Base-by-base conservation (phyloP, 2,329 filamentous ascomycete genomes). In the Zalaria sp. region DNA sequence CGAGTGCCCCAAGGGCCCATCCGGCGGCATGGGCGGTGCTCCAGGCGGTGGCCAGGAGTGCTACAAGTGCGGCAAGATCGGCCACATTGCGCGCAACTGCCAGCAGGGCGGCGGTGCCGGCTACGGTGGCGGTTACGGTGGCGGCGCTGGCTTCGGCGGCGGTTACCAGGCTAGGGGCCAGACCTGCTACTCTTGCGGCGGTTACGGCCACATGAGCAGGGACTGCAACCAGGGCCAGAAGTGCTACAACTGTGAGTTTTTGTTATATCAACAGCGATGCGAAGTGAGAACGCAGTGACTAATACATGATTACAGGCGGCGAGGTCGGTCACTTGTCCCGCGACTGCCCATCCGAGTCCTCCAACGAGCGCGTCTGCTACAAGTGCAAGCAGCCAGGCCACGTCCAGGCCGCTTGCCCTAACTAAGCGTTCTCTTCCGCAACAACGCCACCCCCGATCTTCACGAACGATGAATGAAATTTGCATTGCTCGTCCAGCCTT, bases 161-260 rank as follows among this genome's bases (percentile, higher is more conserved):
- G 53, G 55, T 35, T 58, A 60, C 43, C 38, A 37, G 25, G 36
- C 38, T 25, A 62, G 67, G 47, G 72, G 77, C 57, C 86, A 89
- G 73, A 95, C 87, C 55, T 96, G 91, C 81, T 98, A 95, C 75
- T 93, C 87, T 36, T 96, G 91, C 70, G 91, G 91, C 55, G 91
- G 91, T 52, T 88, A 86, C 61, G 89, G 89, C 58, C 91, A 98
- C 73, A 89, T 94, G 83, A 88, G 84, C 61, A 83, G 88, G 73
- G 91, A 96, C 69, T 98, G 91, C 69, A 93, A 89, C 56, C 93
- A 96, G 66, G 91, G 91, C 58, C 89, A 93, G 74, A 96, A 96
- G 75, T 98, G 91, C 81, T 98, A 96, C 80, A 95, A 95, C 79
- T 96, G 91, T 79, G 60, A 60, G 73, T 42, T 39, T 39, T 48